phyloP scores from a whole-genome alignment of 371 early-diverging fungal species.

The Conidiobolus incongruus region DNA sequence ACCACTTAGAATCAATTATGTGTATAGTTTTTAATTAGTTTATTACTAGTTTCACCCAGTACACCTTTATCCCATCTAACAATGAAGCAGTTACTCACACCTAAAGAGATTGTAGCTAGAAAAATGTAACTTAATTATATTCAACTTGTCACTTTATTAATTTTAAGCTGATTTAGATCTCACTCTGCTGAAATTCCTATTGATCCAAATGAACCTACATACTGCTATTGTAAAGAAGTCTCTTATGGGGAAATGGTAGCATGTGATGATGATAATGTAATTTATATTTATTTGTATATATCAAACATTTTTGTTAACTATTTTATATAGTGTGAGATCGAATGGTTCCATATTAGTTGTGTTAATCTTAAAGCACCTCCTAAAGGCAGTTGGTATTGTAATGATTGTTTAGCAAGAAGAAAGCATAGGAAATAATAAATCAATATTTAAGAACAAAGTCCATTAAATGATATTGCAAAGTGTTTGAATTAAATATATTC shows the following conservation, averaged over 20 bases:
- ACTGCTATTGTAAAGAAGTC: slow-evolving; percentile 87
- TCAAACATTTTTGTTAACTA: no score
- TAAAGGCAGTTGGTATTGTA: slow-evolving; percentile 86
- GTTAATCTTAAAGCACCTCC: slow-evolving; percentile 66
- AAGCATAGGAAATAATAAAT: no score
- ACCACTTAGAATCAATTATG: neutral
- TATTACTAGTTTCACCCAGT: neutral
- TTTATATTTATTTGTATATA: slow-evolving; percentile 5
- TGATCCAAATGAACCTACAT: slow-evolving; percentile 88
- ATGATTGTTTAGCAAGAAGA: slow-evolving; percentile 34
- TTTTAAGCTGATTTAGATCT: neutral
- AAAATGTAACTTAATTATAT: neutral
- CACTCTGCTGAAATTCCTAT: slow-evolving; percentile 40
- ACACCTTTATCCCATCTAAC: neutral
- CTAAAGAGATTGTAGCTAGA: neutral
- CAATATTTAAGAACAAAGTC: no score
- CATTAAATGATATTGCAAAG: no score
- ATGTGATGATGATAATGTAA: slow-evolving; percentile 77
- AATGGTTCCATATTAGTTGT: slow-evolving; percentile 93
- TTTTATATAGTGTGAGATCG: slow-evolving; percentile 74
- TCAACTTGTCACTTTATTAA: neutral
- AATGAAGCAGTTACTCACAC: neutral
- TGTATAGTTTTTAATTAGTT: neutral
- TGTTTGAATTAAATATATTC: no score
- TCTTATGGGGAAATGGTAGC: slow-evolving; percentile 96